Evolutionary conservation across 1,284 basidiomycete genomes (phyloP).

Genomic region (Pseudozyma sp.): DNA sequence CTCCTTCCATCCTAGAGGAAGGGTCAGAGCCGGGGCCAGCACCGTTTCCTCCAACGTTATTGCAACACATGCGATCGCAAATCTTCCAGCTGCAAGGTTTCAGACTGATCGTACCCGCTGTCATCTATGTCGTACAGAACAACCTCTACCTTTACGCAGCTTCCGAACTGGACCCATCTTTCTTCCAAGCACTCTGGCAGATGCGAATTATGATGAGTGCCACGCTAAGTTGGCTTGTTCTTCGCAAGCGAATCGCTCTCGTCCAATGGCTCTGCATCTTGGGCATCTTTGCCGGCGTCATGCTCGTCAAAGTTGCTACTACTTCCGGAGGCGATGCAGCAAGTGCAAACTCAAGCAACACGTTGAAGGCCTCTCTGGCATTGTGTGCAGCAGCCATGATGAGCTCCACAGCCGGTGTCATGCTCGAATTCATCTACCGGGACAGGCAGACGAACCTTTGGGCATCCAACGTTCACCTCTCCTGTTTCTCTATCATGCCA

Average conservation of each 20-base stretch:
- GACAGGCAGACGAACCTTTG: constrained; percentile 28
- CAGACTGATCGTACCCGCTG: constrained; percentile 24
- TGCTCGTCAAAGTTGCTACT: constrained; percentile 30
- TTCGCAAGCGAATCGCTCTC: constrained; percentile 14
- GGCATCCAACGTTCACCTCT: constrained; percentile 43
- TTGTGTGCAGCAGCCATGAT: constrained; percentile 20
- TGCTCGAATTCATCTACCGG: constrained; percentile 40
- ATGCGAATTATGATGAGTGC: constrained; percentile 33
- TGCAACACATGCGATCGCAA: constrained; percentile 12
- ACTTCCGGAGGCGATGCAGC: neutral
- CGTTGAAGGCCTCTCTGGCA: constrained; percentile 5
- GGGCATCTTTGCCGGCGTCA: constrained; percentile 27
- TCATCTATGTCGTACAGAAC: constrained; percentile 42
- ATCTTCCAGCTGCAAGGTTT: constrained; percentile 18
- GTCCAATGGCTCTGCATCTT: constrained; percentile 28
- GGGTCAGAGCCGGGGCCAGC: neutral
- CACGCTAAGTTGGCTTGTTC: constrained; percentile 17
- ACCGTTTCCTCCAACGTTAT: constrained; percentile 6
- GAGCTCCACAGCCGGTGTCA: constrained; percentile 26
- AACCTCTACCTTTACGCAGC: constrained; percentile 36
- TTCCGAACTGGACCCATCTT: constrained; percentile 26
- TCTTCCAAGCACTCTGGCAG: constrained; percentile 40
- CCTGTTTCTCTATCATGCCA: constrained; percentile 29
- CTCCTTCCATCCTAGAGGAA: constrained; percentile 2
- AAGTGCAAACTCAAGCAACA: neutral